A percentile compares a stretch with the other conserved stretches of the same genome.
phyloP scores from a whole-genome alignment of 2,329 filamentous ascomycete genomes.

The Clarireedia sp. region DNA sequence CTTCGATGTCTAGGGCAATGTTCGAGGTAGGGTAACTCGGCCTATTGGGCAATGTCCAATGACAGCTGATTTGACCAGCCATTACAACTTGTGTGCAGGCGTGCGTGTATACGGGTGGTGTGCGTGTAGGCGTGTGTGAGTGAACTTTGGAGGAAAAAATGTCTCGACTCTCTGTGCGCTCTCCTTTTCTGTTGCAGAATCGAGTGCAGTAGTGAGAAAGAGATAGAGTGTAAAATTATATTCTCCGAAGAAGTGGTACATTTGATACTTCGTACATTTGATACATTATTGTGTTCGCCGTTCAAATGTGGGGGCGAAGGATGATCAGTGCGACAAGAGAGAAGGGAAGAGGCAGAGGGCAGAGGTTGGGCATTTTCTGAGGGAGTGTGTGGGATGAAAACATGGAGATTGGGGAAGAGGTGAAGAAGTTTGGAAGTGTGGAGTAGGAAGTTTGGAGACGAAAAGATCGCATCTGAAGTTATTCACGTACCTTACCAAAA shows the following conservation, averaged over 20 bases:
- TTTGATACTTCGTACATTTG: not conserved
- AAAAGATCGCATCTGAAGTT: not conserved
- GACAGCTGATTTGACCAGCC: not conserved
- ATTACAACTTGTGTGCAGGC: not conserved
- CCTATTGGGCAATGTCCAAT: slow-evolving; percentile 1
- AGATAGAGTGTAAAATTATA: slow-evolving; percentile 2
- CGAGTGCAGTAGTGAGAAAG: slow-evolving; percentile 2
- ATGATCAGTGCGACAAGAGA: slow-evolving; percentile 2
- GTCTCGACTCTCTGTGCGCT: slow-evolving; percentile 3
- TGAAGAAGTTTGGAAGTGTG: not conserved
- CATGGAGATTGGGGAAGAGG: not conserved
- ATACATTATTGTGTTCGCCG: not conserved
- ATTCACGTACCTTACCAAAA: slow-evolving; percentile 3
- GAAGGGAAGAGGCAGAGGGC: not conserved
- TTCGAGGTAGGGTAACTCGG: slow-evolving; percentile 7
- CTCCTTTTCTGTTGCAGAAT: slow-evolving; percentile 7
- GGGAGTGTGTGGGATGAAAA: not conserved
- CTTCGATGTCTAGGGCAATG: not conserved
- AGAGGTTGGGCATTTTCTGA: too few relatives aligned
- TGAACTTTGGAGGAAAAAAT: not conserved
- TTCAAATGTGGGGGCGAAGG: not conserved
- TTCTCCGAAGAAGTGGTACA: not conserved
- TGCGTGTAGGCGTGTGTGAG: too few relatives aligned
- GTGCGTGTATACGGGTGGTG: too few relatives aligned
- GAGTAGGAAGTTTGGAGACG: not conserved